Conservation (phyloP, 192 early-diverging fungal species). For the Podila epigama region DNA sequence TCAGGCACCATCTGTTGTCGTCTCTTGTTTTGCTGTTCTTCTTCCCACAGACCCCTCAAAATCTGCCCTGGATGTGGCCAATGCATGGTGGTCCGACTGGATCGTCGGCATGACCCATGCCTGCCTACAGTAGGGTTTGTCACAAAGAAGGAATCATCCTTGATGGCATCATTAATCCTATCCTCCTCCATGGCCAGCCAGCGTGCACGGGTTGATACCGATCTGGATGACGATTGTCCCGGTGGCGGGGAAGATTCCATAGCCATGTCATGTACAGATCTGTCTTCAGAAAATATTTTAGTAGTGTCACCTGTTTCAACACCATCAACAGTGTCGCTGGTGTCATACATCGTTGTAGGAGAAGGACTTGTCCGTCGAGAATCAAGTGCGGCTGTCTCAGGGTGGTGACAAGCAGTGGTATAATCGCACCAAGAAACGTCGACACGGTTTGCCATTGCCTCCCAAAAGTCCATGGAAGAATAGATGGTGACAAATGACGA, state of each 20-base stretch:
- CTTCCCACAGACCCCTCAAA: conserved; percentile 40
- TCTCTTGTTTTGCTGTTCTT: conserved; percentile 17
- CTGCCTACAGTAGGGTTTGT: background rate
- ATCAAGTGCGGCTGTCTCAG: conserved; percentile 5
- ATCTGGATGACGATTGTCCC: too few relatives aligned
- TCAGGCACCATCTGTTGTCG: conserved; percentile 41
- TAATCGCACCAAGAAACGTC: conserved; percentile 30
- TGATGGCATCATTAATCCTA: background rate
- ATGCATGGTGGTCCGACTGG: conserved; percentile 8
- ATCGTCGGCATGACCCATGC: background rate
- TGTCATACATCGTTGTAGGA: too few relatives aligned
- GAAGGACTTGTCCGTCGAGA: background rate
- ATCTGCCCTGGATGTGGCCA: conserved; percentile 21
- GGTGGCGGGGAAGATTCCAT: background rate
- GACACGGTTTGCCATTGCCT: conserved; percentile 28
- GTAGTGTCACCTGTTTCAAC: background rate
- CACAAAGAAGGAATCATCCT: background rate
- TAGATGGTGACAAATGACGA: background rate
- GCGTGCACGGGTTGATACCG: background rate
- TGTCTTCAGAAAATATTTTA: background rate
- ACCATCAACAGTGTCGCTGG: too few relatives aligned
- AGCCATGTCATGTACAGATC: background rate
- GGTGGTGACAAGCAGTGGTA: too few relatives aligned
- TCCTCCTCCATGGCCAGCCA: background rate
- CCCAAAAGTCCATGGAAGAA: conserved; percentile 43